Base-by-base conservation (phyloP, 108 stramenopile genomes). In the Hondaea fermentalgiana region DNA sequence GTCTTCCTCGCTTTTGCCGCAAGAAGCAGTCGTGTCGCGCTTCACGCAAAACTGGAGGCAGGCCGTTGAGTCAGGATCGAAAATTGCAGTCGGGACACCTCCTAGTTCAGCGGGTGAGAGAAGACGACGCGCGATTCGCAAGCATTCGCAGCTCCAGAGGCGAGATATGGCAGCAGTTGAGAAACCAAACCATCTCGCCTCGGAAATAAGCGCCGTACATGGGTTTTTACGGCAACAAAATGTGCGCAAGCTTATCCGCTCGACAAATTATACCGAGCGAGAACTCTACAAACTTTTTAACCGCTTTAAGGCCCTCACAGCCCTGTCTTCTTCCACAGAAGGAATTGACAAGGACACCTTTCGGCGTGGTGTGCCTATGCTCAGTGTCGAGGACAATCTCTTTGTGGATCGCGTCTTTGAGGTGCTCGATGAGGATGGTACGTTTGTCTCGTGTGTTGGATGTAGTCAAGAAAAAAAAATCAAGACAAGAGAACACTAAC, bases 381-480 rank as follows among this genome's bases (percentile, higher is more conserved):
- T 89, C 55, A 89, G 87, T 10, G 58, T 87, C 14, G 89, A 89
- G 35, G 89, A 89, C 89, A 53, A 51, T 19, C 23, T 53, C 16
- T 89, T 89, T 72, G 76, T 87, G 5, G 89, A 89, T 5, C 58
- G 89, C 49, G 89, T 89, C 25, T 89, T 58, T 88, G 87, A 44
- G 49, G 49, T 69, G 42, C 89, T 89, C 1, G 89, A 89, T 58
- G 89, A 60, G 3, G 89, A 89, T 4, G 89, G 64, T 69, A 69
- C 19, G 59, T 59, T 59, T 2, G 35, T 35, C 35, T 35, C 35
- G 35, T 35, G 35, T 35, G 35, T 35, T 35, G 0, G 19, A 2
- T 23, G 1, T 1, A n/a, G 3, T 59, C 59, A 59, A 3, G 21
- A 1, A 59, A 59, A 2, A 1, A 59, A 19, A 59, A 19, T 2